Conservation (phyloP, 2,329 filamentous ascomycete genomes). For the Fusarium bactridioides region DNA sequence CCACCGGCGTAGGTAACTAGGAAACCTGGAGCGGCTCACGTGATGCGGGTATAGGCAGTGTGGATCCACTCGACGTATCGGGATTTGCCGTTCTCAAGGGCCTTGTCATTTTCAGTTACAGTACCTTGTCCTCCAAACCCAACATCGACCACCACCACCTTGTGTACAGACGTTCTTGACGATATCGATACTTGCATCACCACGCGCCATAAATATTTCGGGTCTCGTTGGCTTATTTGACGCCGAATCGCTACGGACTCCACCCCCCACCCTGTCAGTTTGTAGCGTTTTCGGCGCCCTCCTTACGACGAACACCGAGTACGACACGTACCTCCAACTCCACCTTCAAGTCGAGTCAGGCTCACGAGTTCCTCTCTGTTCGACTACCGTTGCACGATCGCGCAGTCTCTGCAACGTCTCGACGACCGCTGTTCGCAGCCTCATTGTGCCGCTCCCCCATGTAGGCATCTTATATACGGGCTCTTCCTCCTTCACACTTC, state of each 20-base stretch:
- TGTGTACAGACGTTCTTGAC: slow-evolving; percentile 38
- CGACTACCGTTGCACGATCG: slow-evolving; percentile 32
- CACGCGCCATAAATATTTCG: slow-evolving; percentile 29
- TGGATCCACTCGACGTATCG: slow-evolving; percentile 32
- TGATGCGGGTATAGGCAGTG: slow-evolving; percentile 36
- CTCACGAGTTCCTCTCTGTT: slow-evolving; percentile 31
- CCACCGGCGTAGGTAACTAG: neutral
- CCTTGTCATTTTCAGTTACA: slow-evolving; percentile 46
- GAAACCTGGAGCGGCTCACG: slow-evolving; percentile 18
- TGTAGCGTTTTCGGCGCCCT: slow-evolving; percentile 37
- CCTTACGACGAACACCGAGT: slow-evolving; percentile 33
- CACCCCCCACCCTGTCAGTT: slow-evolving; percentile 36
- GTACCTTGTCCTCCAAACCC: slow-evolving; percentile 45
- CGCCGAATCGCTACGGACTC: slow-evolving; percentile 34
- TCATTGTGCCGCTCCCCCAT: slow-evolving; percentile 41
- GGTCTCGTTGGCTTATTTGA: slow-evolving; percentile 24
- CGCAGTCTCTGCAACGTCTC: slow-evolving; percentile 25
- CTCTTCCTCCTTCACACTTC: slow-evolving; percentile 40
- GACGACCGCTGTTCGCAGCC: slow-evolving; percentile 24
- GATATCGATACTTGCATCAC: slow-evolving; percentile 42
- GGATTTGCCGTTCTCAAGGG: slow-evolving; percentile 42
- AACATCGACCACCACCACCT: slow-evolving; percentile 40
- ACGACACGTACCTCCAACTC: slow-evolving; percentile 40
- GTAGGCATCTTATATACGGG: slow-evolving; percentile 45
- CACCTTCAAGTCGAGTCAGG: slow-evolving; percentile 35